A percentile compares a stretch with the other conserved stretches of the same genome.
Conservation (phyloP, 2,329 filamentous ascomycete genomes). For the Dothistroma septosporum region DNA sequence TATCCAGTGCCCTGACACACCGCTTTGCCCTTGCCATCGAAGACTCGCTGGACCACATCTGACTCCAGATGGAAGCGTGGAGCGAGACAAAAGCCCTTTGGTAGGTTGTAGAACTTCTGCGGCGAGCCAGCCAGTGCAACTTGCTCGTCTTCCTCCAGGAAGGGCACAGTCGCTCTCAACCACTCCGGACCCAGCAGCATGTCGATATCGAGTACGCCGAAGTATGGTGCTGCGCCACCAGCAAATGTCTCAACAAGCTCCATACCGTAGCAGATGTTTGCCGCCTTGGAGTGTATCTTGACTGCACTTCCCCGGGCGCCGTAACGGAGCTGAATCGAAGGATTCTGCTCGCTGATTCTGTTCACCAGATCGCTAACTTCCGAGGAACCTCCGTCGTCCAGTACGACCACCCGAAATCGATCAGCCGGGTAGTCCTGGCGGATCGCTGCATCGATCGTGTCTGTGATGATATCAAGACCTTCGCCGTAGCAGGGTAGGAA, state of each 20-base stretch:
- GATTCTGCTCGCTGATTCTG: conserved; percentile 9
- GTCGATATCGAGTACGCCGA: conserved; percentile 18
- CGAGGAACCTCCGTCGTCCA: conserved; percentile 16
- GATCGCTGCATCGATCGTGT: conserved; percentile 19
- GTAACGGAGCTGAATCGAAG: conserved; percentile 11
- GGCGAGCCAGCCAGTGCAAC: conserved; percentile 18
- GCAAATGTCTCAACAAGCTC: conserved; percentile 20
- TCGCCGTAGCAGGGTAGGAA: conserved; percentile 20
- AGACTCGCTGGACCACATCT: conserved; percentile 18
- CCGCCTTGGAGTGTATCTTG: conserved; percentile 20
- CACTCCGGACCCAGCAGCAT: conserved; percentile 16
- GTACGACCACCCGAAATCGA: conserved; percentile 14
- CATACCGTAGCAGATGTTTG: conserved; percentile 18
- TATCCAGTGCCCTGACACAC: conserved; percentile 21
- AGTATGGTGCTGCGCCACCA: conserved; percentile 22
- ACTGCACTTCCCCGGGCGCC: conserved; percentile 15
- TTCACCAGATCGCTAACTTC: conserved; percentile 9
- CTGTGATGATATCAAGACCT: conserved; percentile 16
- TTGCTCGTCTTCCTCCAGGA: conserved; percentile 13
- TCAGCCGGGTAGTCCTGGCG: conserved; percentile 18
- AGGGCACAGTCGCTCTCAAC: conserved; percentile 14
- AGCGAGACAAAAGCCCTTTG: conserved; percentile 16
- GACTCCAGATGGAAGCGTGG: conserved; percentile 16
- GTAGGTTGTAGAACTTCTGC: conserved; percentile 20
- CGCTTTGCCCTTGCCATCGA: conserved; percentile 15